Conservation (phyloP, 2,329 filamentous ascomycete genomes). For the Bertia moriformis region DNA sequence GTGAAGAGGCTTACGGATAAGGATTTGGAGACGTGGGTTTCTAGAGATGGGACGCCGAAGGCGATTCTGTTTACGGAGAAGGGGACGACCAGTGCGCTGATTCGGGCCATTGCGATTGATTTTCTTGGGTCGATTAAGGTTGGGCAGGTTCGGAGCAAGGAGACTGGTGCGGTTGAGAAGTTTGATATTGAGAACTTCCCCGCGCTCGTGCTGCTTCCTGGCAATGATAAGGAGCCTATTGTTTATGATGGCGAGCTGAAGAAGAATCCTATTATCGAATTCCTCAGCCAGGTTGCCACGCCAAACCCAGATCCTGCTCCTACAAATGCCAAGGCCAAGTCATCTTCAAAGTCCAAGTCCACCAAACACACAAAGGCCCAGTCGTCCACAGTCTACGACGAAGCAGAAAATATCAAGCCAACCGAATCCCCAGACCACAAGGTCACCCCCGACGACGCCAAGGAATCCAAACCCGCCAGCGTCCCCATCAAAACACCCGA, state of each 20-base stretch:
- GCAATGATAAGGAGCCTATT: constrained; percentile 51
- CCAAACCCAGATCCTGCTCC: constrained; percentile 67
- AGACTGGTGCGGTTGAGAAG: constrained; percentile 52
- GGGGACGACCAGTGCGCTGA: constrained; percentile 67
- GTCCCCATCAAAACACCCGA: constrained; percentile 34
- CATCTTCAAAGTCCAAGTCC: constrained; percentile 27
- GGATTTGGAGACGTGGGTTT: constrained; percentile 62
- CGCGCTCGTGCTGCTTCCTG: constrained; percentile 65
- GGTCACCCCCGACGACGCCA: constrained; percentile 31
- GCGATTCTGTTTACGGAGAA: constrained; percentile 90
- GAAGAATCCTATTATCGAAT: constrained; percentile 67
- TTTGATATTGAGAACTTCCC: constrained; percentile 72
- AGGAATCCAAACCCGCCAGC: constrained; percentile 17
- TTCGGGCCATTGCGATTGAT: constrained; percentile 79
- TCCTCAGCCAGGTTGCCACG: constrained; percentile 63
- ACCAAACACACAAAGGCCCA: constrained; percentile 5
- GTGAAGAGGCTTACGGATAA: constrained; percentile 71
- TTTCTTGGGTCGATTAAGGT: constrained; percentile 69
- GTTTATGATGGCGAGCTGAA: constrained; percentile 73
- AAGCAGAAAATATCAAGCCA: constrained; percentile 10
- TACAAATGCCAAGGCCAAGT: constrained; percentile 19
- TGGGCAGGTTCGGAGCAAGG: constrained; percentile 72
- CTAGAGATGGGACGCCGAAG: constrained; percentile 56
- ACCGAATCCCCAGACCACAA: constrained; percentile 15
- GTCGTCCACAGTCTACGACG: neutral